Percentiles rank a stretch among this genome's conserved stretches.
phyloP scores from a whole-genome alignment of 2,329 filamentous ascomycete genomes.

The Didymella sp. region DNA sequence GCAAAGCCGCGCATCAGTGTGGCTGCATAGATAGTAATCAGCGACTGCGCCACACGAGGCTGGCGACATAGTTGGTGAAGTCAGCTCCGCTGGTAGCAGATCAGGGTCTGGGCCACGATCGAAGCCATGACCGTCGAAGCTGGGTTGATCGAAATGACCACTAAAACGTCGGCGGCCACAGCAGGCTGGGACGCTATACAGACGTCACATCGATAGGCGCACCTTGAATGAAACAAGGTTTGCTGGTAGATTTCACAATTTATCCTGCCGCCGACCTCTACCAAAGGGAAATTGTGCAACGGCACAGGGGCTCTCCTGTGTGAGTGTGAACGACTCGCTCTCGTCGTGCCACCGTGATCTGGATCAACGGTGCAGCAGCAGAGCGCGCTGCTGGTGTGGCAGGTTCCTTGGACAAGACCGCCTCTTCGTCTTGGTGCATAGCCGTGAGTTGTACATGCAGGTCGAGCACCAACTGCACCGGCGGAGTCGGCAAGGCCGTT shows the following conservation, averaged over 20 bases:
- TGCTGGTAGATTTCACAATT: slow-evolving; percentile 23
- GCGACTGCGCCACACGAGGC: slow-evolving; percentile 33
- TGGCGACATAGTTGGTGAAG: slow-evolving; percentile 10
- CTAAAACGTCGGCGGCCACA: slow-evolving; percentile 8
- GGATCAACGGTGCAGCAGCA: slow-evolving; percentile 11
- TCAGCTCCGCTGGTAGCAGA: slow-evolving; percentile 1
- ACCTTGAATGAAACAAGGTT: slow-evolving; percentile 32
- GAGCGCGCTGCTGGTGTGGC: slow-evolving; percentile 16
- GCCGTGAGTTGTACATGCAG: slow-evolving; percentile 31
- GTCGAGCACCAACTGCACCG: background rate
- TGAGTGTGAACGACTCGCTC: slow-evolving; percentile 11
- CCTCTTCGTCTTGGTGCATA: slow-evolving; percentile 7
- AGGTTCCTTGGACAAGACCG: slow-evolving; percentile 19
- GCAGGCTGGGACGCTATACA: slow-evolving; percentile 16
- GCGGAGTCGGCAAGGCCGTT: slow-evolving; percentile 6
- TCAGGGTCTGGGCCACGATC: slow-evolving; percentile 16
- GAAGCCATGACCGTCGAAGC: slow-evolving; percentile 4
- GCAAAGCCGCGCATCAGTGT: slow-evolving; percentile 37
- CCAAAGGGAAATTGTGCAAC: slow-evolving; percentile 18
- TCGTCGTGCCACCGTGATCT: slow-evolving; percentile 11
- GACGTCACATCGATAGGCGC: slow-evolving; percentile 24
- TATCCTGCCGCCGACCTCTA: slow-evolving; percentile 13
- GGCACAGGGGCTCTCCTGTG: slow-evolving; percentile 14
- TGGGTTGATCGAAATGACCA: slow-evolving; percentile 25
- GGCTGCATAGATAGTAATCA: slow-evolving; percentile 31